Evolutionary conservation across 768 basidiomycete genomes (phyloP).

Genomic region (Termitomyces sp.): DNA sequence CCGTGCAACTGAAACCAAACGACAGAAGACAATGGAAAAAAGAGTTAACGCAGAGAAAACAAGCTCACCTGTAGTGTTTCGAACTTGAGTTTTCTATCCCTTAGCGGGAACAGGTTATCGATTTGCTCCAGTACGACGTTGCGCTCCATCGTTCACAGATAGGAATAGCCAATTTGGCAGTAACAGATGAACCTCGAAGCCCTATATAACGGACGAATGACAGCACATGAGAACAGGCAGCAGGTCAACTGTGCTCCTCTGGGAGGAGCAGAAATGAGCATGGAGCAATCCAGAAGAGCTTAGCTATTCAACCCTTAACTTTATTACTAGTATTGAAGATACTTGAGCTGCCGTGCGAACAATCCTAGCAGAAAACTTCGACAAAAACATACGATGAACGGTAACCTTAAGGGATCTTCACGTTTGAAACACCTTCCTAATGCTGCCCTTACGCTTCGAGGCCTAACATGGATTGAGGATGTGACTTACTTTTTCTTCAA

Average conservation of each 20-base stretch:
- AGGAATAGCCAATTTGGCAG: background rate
- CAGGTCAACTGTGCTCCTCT: background rate
- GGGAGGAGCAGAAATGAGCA: background rate
- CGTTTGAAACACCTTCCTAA: too few species aligned
- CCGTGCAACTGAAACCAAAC: conserved; percentile 50
- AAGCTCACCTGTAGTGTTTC: conserved; percentile 33
- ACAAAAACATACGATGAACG: too few species aligned
- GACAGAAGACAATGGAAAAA: background rate
- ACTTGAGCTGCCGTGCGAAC: too few species aligned
- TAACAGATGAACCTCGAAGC: background rate
- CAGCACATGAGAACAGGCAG: background rate
- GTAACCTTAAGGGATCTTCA: too few species aligned
- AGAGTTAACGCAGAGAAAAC: background rate
- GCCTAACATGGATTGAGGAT: too few species aligned
- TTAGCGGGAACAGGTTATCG: conserved; percentile 21
- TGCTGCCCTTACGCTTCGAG: too few species aligned
- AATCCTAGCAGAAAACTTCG: too few species aligned
- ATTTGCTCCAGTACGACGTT: conserved; percentile 8
- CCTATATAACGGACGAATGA: background rate
- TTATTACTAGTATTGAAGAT: too few species aligned
- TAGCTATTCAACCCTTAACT: too few species aligned
- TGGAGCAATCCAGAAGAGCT: conserved; percentile 4
- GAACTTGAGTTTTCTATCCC: conserved; percentile 40
- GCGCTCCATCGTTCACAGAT: conserved; percentile 6
- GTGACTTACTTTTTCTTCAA: too few species aligned